Evolutionary conservation across 345 rosid genomes (phyloP), one percentile per base, ranked within the genome.

Genomic region (Hevea brasiliensis): DNA sequence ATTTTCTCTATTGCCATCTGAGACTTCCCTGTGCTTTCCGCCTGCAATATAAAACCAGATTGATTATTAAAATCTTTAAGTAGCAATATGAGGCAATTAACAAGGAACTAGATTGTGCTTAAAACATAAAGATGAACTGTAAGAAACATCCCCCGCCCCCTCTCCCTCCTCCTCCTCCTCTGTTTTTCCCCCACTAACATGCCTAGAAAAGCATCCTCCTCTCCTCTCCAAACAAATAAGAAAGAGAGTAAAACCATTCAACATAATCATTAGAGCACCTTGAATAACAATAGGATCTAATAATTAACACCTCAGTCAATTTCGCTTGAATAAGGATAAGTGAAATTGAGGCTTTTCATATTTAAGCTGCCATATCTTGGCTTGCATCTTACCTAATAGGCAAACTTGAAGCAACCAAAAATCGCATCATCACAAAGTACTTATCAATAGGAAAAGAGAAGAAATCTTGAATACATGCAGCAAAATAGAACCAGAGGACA

Each of bases 1-100:
- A 95, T 95, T 83, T 91, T 95, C 72, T 95, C 97, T 76, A 95
- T 68, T 18, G 90, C 93, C 87, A 89, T 86, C 77, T 82, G 87
- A 47, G 93, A 72, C 85, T 88, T 95, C 14, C 89, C 99, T 45
- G 90, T 85, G 68, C 88, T 91, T 75, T 90, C 93, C 54, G 98
- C 99, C 99, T 95, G 96, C 75, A 75, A 81, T 64, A 71, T 41
- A 83, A 75, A 71, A 24, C 24, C 26, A 71, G 27, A 40, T 55
- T 17, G 42, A 62, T 29, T n/a, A 29, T 65, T 8, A 45, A 62
- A 72, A 55, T 40, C 55, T 51, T 55, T 67, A 21, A 70, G 62
- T 24, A 21, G 66, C 48, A 70, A 67, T 55, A 61, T 60, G 29
- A 54, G 32, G 51, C 4, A 6, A 75, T 23, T 7, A 45, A 59